Evolutionary conservation across 2,329 filamentous ascomycete genomes (phyloP), one percentile per base, ranked within the genome.

Genomic region (Fusarium sororula): DNA sequence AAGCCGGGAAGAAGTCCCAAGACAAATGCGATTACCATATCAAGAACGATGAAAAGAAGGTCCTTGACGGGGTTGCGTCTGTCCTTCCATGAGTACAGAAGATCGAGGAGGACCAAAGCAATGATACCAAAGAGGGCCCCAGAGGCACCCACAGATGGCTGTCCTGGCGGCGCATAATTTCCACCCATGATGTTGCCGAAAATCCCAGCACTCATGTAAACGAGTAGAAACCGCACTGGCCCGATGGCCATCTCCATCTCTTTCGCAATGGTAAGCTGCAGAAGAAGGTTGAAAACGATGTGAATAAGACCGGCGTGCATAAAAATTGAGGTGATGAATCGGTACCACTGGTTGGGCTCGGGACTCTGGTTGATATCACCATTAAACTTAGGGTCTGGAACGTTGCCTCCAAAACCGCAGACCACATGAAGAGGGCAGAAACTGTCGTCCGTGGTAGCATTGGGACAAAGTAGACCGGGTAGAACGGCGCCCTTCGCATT

Each of bases 271-370:
- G 94, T 97, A 79, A 98, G 84, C 82, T 99, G 96, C 28, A 98
- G 88, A 13, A 98, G 88, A 83, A 99, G 88, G 83, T 99, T 99
- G 88, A 98, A 98, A 22, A 91, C 94, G 66, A 99, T 98, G 80
- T 99, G 96, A 72, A 99, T 92, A 63, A 99, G 84, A 20, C 96
- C 96, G 4, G 94, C 95, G 79, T 99, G 96, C 78, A 99, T 86
- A 84, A 99, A 99, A 70, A 99, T 98, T 44, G 96, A 96, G 4
- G 92, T 85, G 79, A 99, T 98, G 85, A 99, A 98, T 69, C 96
- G 93, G 84, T 90, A 99, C 96, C 96, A 99, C 82, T 99, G 96
- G 80, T 98, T 91, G 1, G 96, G 96, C 69, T 90, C 87, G 5
- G 92, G 87, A 15, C 72, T 84, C 77, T 89, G 85, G 62, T 85